Evolutionary conservation across 176 grass and related monocot genomes (phyloP).

Genomic region (Carex parvula): DNA sequence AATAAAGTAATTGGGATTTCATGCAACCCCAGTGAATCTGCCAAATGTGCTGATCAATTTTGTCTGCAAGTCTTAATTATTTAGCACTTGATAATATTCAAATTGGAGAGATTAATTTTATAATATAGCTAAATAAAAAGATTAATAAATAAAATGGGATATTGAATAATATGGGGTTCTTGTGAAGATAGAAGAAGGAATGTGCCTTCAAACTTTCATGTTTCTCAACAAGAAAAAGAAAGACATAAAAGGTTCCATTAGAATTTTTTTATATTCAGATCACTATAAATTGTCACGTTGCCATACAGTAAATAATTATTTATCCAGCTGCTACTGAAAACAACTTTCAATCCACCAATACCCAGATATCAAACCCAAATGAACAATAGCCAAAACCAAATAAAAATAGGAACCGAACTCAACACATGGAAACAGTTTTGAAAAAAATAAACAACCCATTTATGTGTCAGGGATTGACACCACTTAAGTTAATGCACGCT

Average conservation of each 20-base stretch:
- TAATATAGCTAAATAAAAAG: too few relatives aligned
- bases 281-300: neutral
- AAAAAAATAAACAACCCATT: neutral
- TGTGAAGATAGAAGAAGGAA: too few relatives aligned
- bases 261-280: neutral
- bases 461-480: constrained; percentile 19
- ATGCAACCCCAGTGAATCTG: too few relatives aligned
- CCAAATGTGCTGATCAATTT: too few relatives aligned
- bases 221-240: too few relatives aligned
- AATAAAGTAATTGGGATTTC: too few relatives aligned
- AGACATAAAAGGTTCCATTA: neutral
- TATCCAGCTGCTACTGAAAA: neutral
- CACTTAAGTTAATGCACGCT: neutral
- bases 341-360: neutral
- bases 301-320: neutral
- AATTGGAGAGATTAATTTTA: too few relatives aligned
- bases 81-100: too few relatives aligned
- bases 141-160: too few relatives aligned
- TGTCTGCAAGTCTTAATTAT: too few relatives aligned
- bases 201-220: too few relatives aligned
- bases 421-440: neutral
- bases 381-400: neutral
- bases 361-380: neutral
- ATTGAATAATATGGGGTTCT: too few relatives aligned
- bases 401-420: neutral